Evolutionary conservation across 306 rosid genomes (phyloP), one percentile per base, ranked within the genome.

Genomic region (Vicia faba): DNA sequence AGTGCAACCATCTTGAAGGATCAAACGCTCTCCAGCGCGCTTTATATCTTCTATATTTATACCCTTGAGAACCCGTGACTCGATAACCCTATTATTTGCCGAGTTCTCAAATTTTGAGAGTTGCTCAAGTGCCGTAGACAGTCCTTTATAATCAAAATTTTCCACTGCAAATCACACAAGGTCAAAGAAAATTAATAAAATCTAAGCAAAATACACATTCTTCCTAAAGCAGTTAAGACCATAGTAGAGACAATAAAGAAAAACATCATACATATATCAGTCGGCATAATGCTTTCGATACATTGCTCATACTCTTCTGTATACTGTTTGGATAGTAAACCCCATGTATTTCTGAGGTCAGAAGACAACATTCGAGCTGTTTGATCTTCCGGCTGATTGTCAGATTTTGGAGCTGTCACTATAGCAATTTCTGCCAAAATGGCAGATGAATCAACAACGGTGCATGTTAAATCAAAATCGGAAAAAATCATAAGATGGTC

Each of bases 401-500:
- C 96, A 61, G 87, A 83, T 79, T 87, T 91, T 56, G 89, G 89
- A 56, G 99, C 97, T 16, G 84, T 91, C 58, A 88, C 73, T 82
- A 95, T 88, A 43, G 96, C 99, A 72, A 95, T 85, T 84, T 95
- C 97, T 11, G 97, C 99, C 79, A 95, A 87, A 74, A 95, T 87
- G 74, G 96, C 97, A 49, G 99, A 95, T 39, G 99, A 95, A 75
- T 95, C 99, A 69, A 95, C 89, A 54, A 82, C 85, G 0, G 97
- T 85, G 85, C 99, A 91, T 36, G 99, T 95, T 85, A 95, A 85
- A 87, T 95, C 99, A 73, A 85, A 95, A 88, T 95, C 99, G 51
- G 97, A 85, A 78, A 95, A 95, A 60, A 95, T 74, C 43, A 88
- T 19, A 49, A 95, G 81, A 67, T 71, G 81, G 50, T 88, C 91